Percentiles rank a stretch among this genome's conserved stretches.
Evolutionary conservation across 2,329 filamentous ascomycete genomes (phyloP).

Genomic region (Diaporthe vexans): DNA sequence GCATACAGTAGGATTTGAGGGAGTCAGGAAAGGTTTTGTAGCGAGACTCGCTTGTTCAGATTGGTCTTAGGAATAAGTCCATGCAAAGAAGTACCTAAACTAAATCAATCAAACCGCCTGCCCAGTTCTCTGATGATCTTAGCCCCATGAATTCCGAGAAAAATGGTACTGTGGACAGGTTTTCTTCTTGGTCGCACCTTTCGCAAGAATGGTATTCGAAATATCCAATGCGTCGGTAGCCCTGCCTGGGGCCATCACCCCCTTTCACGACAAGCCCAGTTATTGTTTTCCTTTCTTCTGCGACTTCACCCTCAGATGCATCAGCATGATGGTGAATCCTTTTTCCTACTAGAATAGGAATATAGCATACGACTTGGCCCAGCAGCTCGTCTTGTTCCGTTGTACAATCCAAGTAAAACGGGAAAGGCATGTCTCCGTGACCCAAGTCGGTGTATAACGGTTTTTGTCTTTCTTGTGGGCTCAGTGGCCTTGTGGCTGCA

Average conservation of each 20-base stretch:
- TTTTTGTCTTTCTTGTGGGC: background rate
- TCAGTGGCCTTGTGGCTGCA: too few relatives aligned
- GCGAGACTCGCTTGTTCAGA: too few relatives aligned
- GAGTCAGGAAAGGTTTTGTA: too few relatives aligned
- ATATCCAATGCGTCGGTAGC: background rate
- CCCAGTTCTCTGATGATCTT: too few relatives aligned
- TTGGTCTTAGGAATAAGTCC: too few relatives aligned
- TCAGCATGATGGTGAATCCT: too few relatives aligned
- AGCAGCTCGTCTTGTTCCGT: background rate
- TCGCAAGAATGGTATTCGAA: background rate
- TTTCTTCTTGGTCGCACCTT: background rate
- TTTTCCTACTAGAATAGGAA: background rate
- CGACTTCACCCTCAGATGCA: too few relatives aligned
- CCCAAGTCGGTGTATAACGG: background rate
- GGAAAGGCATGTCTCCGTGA: background rate
- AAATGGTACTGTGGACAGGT: too few relatives aligned
- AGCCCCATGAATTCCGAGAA: background rate
- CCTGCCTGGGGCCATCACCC: background rate
- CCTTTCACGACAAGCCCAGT: background rate
- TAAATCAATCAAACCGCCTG: too few relatives aligned
- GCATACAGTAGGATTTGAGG: too few relatives aligned
- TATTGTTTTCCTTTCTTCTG: background rate
- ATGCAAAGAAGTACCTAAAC: too few relatives aligned
- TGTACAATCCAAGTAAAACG: background rate
- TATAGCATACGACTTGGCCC: background rate